phyloP scores from a whole-genome alignment of 495 filamentous ascomycete genomes.

The Aspergillus kassunensis region DNA sequence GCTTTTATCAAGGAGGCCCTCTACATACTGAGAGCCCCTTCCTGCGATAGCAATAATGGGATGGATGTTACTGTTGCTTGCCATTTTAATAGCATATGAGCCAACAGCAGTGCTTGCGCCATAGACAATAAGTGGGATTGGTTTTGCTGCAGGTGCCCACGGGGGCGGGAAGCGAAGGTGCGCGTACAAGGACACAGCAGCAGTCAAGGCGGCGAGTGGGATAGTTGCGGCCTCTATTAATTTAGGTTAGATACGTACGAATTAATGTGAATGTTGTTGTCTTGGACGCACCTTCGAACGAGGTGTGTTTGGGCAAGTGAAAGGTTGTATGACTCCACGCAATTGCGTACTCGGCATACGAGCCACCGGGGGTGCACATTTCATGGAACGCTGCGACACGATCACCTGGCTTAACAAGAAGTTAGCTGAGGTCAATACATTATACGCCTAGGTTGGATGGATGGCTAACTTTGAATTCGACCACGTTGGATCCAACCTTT shows the following conservation, averaged over 20 bases:
- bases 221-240: conserved; percentile 55
- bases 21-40: conserved; percentile 47
- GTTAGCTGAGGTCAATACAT: no score
- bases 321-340: conserved; percentile 62
- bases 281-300: conserved; percentile 48
- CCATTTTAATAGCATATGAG: conserved; percentile 56
- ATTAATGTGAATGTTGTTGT: neutral
- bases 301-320: conserved; percentile 57
- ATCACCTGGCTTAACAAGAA: no score
- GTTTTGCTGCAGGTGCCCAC: conserved; percentile 44
- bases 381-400: conserved; percentile 68
- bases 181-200: conserved; percentile 57
- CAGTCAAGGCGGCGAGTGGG: conserved; percentile 66
- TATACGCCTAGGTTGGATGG: no score
- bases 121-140: conserved; percentile 55
- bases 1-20: conserved; percentile 48
- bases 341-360: conserved; percentile 68
- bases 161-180: conserved; percentile 56
- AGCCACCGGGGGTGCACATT: conserved; percentile 49
- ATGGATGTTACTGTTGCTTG: conserved; percentile 57
- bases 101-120: conserved; percentile 62
- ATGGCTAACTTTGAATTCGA: conserved; percentile 57
- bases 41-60: conserved; percentile 64
- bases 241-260: neutral
- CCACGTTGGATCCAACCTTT: conserved; percentile 52